phyloP scores from a whole-genome alignment of 345 rosid species.

The Gossypium mustelinum region DNA sequence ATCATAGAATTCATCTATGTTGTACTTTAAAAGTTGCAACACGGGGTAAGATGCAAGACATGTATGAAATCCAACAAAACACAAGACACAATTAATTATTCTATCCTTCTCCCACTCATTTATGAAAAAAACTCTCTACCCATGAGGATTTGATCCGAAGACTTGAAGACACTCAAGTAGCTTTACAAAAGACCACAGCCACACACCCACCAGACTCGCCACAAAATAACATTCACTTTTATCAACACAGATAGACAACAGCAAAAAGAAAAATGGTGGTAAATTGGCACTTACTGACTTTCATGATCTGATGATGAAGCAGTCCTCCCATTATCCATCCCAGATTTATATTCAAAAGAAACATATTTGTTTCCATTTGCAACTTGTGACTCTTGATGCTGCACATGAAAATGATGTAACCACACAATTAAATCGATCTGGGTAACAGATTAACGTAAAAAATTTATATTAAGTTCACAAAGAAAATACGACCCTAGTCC shows the following conservation, averaged over 20 bases:
- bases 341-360: slow-evolving; percentile 95
- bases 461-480: background rate
- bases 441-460: background rate
- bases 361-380: slow-evolving; percentile 76
- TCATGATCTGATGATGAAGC: slow-evolving; percentile 96
- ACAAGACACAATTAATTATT: background rate
- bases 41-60: background rate
- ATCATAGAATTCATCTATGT: background rate
- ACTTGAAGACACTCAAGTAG: background rate
- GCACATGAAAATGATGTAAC: slow-evolving; percentile 30
- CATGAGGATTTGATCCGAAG: slow-evolving; percentile 25
- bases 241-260: slow-evolving; percentile 2
- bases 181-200: background rate
- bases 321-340: slow-evolving; percentile 83
- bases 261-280: slow-evolving; percentile 8
- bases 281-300: slow-evolving; percentile 82
- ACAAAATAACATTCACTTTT: background rate
- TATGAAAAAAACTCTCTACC: slow-evolving; percentile 3
- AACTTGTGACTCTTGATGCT: slow-evolving; percentile 91
- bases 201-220: background rate
- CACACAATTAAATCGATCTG: slow-evolving; percentile 14
- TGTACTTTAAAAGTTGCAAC: background rate
- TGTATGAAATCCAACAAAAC: background rate
- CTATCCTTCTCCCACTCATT: background rate
- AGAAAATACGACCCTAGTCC: background rate